These are phyloP conservation scores for Phytophthora hibernalis DNA, from an alignment of 352 stramenopile species.

Conservation along the genomic window DNA sequence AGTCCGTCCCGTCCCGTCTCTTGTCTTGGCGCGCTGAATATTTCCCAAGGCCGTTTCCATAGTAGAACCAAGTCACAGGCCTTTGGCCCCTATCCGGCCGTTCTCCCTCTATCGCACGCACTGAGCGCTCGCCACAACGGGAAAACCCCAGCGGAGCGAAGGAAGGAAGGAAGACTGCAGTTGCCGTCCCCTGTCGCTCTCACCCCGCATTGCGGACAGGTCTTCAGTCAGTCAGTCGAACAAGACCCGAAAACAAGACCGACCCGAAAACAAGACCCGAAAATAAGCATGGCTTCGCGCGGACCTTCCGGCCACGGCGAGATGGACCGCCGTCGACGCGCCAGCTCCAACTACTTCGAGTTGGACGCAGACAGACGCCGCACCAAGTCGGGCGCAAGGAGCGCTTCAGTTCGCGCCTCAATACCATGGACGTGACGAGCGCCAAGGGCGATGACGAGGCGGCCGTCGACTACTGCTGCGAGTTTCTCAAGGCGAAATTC, in stretches of 20 bases:
- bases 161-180: constrained; percentile 13
- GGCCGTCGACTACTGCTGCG: constrained; percentile 86
- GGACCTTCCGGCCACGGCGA: constrained; percentile 40
- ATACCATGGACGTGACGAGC: constrained; percentile 60
- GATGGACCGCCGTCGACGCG: constrained; percentile 57
- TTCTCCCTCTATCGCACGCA: constrained; percentile 32
- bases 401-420: constrained; percentile 62
- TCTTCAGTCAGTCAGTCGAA: not conserved
- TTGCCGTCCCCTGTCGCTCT: constrained; percentile 32
- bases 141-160: constrained; percentile 27
- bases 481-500: constrained; percentile 83
- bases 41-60: constrained; percentile 32
- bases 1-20: constrained; percentile 6
- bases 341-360: constrained; percentile 88
- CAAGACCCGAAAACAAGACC: not conserved
- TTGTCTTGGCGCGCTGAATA: constrained; percentile 32
- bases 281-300: constrained; percentile 32
- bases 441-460: constrained; percentile 78
- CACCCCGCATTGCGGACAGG: not conserved
- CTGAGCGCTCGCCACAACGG: constrained; percentile 30
- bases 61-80: constrained; percentile 16
- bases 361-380: constrained; percentile 75
- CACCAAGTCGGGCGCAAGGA: constrained; percentile 74
- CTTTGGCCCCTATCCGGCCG: constrained; percentile 7
- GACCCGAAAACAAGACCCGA: not conserved